phyloP scores from a whole-genome alignment of 495 filamentous ascomycete genomes.

The Podospora fimiseda region DNA sequence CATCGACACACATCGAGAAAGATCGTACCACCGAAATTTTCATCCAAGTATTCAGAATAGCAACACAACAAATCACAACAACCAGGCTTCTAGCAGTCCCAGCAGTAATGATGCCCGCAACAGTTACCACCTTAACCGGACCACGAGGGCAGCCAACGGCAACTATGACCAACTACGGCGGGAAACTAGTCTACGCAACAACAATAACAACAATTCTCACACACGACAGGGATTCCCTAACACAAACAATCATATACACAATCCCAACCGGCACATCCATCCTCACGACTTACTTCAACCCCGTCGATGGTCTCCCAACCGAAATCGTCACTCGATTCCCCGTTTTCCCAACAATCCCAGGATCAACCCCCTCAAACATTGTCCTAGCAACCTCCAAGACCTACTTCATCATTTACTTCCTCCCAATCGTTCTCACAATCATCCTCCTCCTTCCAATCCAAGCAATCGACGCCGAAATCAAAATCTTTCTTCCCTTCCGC shows the following conservation, averaged over 20 bases:
- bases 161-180: background rate
- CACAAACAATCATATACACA: background rate
- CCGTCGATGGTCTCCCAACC: background rate
- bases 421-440: conserved; percentile 3
- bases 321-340: conserved; percentile 1
- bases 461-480: conserved; percentile 5
- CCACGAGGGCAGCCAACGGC: background rate
- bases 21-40: background rate
- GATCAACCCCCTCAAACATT: background rate
- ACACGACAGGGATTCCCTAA: background rate
- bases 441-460: conserved; percentile 1
- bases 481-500: conserved; percentile 5
- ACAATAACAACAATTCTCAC: background rate
- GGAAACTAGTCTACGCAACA: background rate
- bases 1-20: too few species aligned
- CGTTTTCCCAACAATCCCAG: conserved; percentile 5
- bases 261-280: background rate
- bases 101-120: background rate
- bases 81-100: conserved; percentile 1
- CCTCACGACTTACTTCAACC: background rate
- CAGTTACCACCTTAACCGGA: background rate
- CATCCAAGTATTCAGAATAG: background rate
- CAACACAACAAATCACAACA: background rate
- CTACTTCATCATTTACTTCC: conserved; percentile 9
- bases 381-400: background rate